Base-by-base conservation (phyloP, 495 filamentous ascomycete genomes). In the Podospora pseudoanserina region DNA sequence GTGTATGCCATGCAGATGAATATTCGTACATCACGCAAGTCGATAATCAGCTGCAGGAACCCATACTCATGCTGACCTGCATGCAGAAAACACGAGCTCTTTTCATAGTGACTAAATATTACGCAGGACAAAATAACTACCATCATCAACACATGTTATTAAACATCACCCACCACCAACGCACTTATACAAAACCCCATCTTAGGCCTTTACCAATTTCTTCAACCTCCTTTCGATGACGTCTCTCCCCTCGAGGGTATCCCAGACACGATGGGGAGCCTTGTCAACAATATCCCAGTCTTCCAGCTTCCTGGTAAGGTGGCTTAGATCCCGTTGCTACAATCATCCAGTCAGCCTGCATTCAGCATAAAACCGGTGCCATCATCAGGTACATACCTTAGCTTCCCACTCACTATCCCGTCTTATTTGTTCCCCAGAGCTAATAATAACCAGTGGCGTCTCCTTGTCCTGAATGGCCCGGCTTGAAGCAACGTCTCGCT, bases 201-300 rank as follows among this genome's bases (percentile, higher is more conserved):
- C 39, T 49, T 57, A 72, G 58, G 39, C 30, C 34, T 54, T 63
- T 13, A 92, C 84, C 75, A 96, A 70, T 60, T 76, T 79, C 71
- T 74, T 81, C 62, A 81, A 73, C 67, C 82, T 83, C 67, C 75
- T 75, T 63, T 84, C 81, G 54, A 98, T 87, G 2, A 89, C 73
- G 65, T 82, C 76, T 54, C 90, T 79, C 0, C 95, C 94, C 68
- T 91, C 80, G 1, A 80, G 72, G 5, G 87, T 89, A 69, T 76
- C 79, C 94, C 94, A 99, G 0, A 97, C 89, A 70, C 92, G 85
- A 78, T 96, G 91, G n/a, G 92, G 91, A 11, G 94, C 92, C 65
- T 89, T 82, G 60, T 89, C 84, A 0, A 97, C 92, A 63, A 96
- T 86, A 78, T 97, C 94, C 94, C 94, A 99, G 19, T 86, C 83